These are phyloP conservation scores for Dactylella cylindrospora DNA, from an alignment of 2,329 filamentous ascomycete genomes.

Conservation along the genomic window DNA sequence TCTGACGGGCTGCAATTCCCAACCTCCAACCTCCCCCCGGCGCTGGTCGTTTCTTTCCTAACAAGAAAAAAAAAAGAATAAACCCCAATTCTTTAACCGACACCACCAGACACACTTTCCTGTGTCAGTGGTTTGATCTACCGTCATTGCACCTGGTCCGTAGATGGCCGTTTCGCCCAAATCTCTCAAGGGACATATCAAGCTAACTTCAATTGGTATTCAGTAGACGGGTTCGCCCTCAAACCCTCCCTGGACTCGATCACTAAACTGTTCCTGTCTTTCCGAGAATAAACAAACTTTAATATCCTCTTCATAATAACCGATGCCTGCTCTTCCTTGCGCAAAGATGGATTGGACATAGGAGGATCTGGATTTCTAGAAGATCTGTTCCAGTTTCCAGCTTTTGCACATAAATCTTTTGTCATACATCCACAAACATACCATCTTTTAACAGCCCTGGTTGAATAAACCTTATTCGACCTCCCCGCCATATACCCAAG, in stretches of 20 bases:
- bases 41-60: slow-evolving; percentile 20
- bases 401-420: no score
- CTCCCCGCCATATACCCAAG: no score
- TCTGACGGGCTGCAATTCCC: slow-evolving; percentile 34
- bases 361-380: no score
- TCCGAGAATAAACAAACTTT: slow-evolving; percentile 40
- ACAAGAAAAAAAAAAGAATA: slow-evolving; percentile 6
- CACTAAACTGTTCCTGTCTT: slow-evolving; percentile 33
- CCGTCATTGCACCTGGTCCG: slow-evolving; percentile 18
- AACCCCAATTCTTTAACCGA: slow-evolving; percentile 29
- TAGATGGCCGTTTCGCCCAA: slow-evolving; percentile 20
- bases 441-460: no score
- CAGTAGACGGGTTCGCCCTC: slow-evolving; percentile 28
- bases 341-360: slow-evolving; percentile 37
- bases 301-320: slow-evolving; percentile 27
- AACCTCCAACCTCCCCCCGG: slow-evolving; percentile 30
- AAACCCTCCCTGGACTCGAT: slow-evolving; percentile 20
- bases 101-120: slow-evolving; percentile 33
- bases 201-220: slow-evolving; percentile 34
- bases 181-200: slow-evolving; percentile 29
- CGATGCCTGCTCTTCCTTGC: slow-evolving; percentile 23
- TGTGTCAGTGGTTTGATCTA: slow-evolving; percentile 21
- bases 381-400: no score
- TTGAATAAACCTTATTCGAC: no score
- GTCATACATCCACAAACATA: no score